Conservation (phyloP, 2,329 filamentous ascomycete species). For the Monosporascus sp. region DNA sequence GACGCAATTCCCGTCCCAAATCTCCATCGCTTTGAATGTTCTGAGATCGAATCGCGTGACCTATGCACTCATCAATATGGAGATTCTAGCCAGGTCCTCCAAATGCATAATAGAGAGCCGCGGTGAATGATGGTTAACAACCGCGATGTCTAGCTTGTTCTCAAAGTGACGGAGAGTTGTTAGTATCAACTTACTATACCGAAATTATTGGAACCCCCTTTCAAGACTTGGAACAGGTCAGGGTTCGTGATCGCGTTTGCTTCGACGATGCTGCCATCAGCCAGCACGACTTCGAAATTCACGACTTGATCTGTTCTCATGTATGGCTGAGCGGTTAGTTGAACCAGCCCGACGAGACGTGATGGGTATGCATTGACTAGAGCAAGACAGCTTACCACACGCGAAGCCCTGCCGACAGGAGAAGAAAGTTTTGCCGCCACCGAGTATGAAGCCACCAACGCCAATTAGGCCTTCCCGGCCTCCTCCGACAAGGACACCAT, state of each 20-base stretch:
- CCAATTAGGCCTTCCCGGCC: neutral
- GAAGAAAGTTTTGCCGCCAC: neutral
- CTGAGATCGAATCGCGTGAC: neutral
- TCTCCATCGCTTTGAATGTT: neutral
- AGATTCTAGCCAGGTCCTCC: neutral
- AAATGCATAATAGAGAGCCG: neutral
- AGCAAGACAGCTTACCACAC: neutral
- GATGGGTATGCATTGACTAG: neutral
- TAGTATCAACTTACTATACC: conserved; percentile 30
- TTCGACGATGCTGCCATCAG: conserved; percentile 31
- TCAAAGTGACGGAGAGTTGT: neutral
- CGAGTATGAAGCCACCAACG: neutral
- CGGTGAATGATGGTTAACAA: neutral
- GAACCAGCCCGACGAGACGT: neutral
- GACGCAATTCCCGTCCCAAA: neutral
- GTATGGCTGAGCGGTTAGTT: neutral
- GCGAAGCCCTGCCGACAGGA: neutral
- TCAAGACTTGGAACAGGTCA: conserved; percentile 30
- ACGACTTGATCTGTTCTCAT: conserved; percentile 7
- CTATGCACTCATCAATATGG: neutral
- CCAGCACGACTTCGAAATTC: conserved; percentile 37
- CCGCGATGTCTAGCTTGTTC: neutral
- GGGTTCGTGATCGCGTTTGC: conserved; percentile 28
- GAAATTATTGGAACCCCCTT: conserved; percentile 31
- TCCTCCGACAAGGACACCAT: neutral